Base-by-base conservation (phyloP, 1,139 yeast genomes). In the Chernovozyma aurita region DNA sequence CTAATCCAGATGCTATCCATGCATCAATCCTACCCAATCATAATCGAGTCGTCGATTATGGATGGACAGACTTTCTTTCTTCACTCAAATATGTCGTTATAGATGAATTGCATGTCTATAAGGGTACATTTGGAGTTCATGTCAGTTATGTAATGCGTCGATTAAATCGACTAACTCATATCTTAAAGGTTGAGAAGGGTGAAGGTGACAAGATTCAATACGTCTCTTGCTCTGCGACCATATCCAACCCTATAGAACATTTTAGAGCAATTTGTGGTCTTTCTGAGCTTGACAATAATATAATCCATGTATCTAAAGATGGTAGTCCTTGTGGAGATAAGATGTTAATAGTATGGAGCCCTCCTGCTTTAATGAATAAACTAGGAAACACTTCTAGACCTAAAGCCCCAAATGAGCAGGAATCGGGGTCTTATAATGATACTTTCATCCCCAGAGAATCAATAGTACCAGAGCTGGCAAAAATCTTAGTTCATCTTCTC, bases 1-100 rank as follows among this genome's bases (percentile, higher is more conserved):
- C 97, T 0, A 92, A 92, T 51, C 99, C 98, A 0, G 99, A 92
- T 53, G 86, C 92, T 66, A 67, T 94, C 3, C 98, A 92, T 58
- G 75, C 88, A 0, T 80, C 92, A 15, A 78, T 92, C 12, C 59
- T 92, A 16, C 97, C 98, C 0, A 75, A 78, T 39, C 82, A 78
- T 47, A 72, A 71, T 26, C 53, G 55, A 1, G 45, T 47, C 14
- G 46, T 46, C 15, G 44, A 44, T 24, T 44, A 45, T 4, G 67
- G 73, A 12, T 92, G 98, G 97, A 63, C 72, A 25, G 68, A 73
- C 28, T 86, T 90, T 52, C 60, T 92, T 6, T 53, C 64, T 16
- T 73, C 77, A 35, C 61, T 92, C 45, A 76, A 74, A 50, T 83
- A 72, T 48, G 82, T 92, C 3, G 95, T 92, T 0, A 78, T 92